Base-by-base conservation (phyloP, 2,329 filamentous ascomycete species). In the Aspergillus sojae region DNA sequence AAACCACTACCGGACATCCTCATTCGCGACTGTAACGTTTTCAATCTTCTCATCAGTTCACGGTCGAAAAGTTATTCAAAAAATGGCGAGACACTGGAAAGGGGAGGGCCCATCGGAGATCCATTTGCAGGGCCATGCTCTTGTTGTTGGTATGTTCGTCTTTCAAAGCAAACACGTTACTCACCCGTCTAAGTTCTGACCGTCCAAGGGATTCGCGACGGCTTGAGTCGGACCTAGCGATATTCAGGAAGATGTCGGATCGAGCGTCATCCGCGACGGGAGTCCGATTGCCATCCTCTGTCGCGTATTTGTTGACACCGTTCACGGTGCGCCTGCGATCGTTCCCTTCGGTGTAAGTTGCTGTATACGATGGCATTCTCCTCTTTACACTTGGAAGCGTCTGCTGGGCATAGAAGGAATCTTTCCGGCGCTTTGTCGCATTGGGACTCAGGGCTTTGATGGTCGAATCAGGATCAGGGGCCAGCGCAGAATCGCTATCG, bases 231-330 rank as follows among this genome's bases (percentile, higher is more conserved):
- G 77, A 74, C 65, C 77, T 77, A 12, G 80, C 80, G 62, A 82
- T 82, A 64, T 82, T 82, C 60, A 82, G 67, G 65, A 82, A 82
- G 32, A 82, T 68, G 71, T 82, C 80, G 32, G 72, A 72, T 50
- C 73, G 73, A 43, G 69, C 64, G 48, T 81, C 78, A 43, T 81
- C 78, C 45, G 74, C 71, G 54, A 74, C 72, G 46, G 74, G 71
- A 23, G 73, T 72, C 48, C 68, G 75, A 62, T 71, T 75, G 58
- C 70, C 74, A 54, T 74, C 72, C 45, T 76, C 73, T 43, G 69
- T 60, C 23, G 67, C 71, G 39, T 70, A 67, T 57, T 69, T 71
- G 59, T 72, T 71, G 55, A 66, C 58, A 48, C 69, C 65, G 58
- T 76, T 73, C 36, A 66, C 48, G 57, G 68, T 63, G 63, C 65